Base-by-base conservation (phyloP, 176 grass and related monocot species). In the Pontederia crassipes region DNA sequence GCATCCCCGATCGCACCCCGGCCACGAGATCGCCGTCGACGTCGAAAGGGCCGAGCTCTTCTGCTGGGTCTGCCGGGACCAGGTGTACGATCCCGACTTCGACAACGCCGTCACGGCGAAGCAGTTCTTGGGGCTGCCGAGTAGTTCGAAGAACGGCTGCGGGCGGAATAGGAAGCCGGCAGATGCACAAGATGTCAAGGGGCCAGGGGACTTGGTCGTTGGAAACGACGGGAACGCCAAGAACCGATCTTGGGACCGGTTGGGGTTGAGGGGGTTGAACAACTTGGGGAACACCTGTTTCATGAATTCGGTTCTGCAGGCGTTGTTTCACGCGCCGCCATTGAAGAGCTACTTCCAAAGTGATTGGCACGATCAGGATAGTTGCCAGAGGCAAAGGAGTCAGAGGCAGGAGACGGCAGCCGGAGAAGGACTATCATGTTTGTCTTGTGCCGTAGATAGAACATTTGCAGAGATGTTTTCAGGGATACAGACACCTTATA, bases 41-140 rank as follows among this genome's bases (percentile, higher is more conserved):
- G 50, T 74, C 12, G 51, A 74, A 49, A 28, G 71, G 11, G 71
- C 71, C 50, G 71, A 74, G 59, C 32, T 74, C 29, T 74, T 74
- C 71, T 74, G 71, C 60, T 53, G 32, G 17, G 29, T 11, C 51
- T 74, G 71, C 17, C 16, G 17, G 17, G 71, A 74, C 18, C 71
- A 74, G 71, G 71, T 74, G 17, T 74, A 74, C 17, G 71, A 74
- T 64, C 71, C 71, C 32, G 71, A 74, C 51, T 74, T 74, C 35
- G 71, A 74, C 16, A 55, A 14, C 26, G 60, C 59, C 49, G 71
- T 74, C 11, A 55, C 64, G 59, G 51, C 52, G 35, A 54, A 53
- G 12, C 71, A 64, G 59, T 60, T 72, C 47, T 12, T 70, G 54
- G 54, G 58, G 54, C 29, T 57, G 15, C 52, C 67, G 11, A 57